Evolutionary conservation across 306 rosid species (phyloP).

Genomic region (Lathyrus tuberosus): DNA sequence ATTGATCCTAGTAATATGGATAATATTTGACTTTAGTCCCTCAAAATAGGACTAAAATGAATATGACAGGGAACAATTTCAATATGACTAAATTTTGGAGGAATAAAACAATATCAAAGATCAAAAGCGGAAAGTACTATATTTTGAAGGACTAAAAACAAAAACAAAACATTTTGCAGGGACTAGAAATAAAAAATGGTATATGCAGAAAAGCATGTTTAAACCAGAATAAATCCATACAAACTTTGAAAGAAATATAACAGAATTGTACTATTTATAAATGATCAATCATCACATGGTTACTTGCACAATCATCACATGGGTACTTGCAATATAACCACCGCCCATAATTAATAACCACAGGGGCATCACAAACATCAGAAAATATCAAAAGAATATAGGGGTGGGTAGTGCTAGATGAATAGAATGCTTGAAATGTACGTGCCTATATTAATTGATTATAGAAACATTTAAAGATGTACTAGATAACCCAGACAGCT

Average conservation of each 20-base stretch:
- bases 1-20: too few relatives aligned
- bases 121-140: too few relatives aligned
- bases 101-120: too few relatives aligned
- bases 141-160: too few relatives aligned
- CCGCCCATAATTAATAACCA: slow-evolving; percentile 12
- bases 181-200: too few relatives aligned
- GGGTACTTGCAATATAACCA: background rate
- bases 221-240: background rate
- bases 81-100: too few relatives aligned
- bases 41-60: too few relatives aligned
- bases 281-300: slow-evolving; percentile 10
- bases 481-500: slow-evolving; percentile 1
- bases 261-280: slow-evolving; percentile 10
- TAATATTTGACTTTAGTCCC: too few relatives aligned
- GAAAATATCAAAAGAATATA: slow-evolving; percentile 20
- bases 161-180: too few relatives aligned
- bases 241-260: slow-evolving; percentile 28
- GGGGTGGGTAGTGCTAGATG: background rate
- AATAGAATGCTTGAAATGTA: slow-evolving; percentile 28
- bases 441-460: slow-evolving; percentile 20
- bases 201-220: too few relatives aligned
- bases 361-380: slow-evolving; percentile 19
- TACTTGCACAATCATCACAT: slow-evolving; percentile 4
- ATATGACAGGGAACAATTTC: too few relatives aligned
- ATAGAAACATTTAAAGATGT: slow-evolving; percentile 27